Base-by-base conservation (phyloP, 169 alveolate genomes). In the Theileria parva region DNA sequence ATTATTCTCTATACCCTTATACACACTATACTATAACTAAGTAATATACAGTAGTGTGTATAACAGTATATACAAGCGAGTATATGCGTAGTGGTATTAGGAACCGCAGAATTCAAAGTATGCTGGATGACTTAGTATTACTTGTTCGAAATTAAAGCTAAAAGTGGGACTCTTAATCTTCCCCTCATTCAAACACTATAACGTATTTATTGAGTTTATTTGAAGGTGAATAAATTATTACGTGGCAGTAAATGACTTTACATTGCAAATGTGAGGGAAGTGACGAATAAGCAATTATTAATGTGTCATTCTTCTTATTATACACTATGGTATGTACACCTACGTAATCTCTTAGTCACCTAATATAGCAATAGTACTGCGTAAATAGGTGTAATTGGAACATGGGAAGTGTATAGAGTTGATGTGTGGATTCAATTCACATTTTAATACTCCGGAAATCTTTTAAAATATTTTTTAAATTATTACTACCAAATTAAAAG, bases 101-200 rank as follows among this genome's bases (percentile, higher is more conserved):
- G 21, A 63, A 89, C 94, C 92, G 64, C 94, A 89, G 74, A 89
- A 89, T 59, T 89, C 94, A 60, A 89, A 89, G 75, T 85, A 89
- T 8, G 94, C 94, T 3, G 94, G 94, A 61, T 89, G 94, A 30
- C 80, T 81, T 44, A 89, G 57, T 30, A 84, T 76, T 21, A 89
- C 94, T 61, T 79, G 85, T 73, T 89, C 94, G 80, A 79, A 30
- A 51, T 81, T 64, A 60, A 15, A 64, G 67, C 64, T 66, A 67
- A 32, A 81, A 13, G 74, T 50, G n/a, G 80, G 85, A 37, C 80
- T 77, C 37, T 28, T 71, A 57, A 84, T 19, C 44, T 34, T 70
- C 19, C 91, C 85, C 60, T 48, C 53, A 50, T 66, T 61, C 32
- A 79, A 51, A 8, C 74, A 66, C 79, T 86, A 66, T 30, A 66